Conservation (phyloP, 1,139 yeast genomes). For the Lodderomyces oxycetoniae region DNA sequence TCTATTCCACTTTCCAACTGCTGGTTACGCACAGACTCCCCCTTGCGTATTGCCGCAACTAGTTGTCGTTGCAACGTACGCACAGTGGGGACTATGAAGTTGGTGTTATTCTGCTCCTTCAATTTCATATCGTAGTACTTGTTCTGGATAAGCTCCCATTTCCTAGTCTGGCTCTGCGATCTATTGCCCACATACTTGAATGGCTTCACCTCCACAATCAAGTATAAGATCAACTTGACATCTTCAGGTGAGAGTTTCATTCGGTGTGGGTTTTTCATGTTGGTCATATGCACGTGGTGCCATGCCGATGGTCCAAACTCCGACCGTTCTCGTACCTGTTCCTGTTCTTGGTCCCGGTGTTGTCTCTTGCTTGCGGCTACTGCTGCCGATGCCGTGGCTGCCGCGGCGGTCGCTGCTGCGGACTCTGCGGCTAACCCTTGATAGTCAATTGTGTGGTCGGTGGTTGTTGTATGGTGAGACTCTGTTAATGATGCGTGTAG, state of each 20-base stretch:
- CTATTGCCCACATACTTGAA: constrained; percentile 38
- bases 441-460: constrained; percentile 4
- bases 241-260: constrained; percentile 29
- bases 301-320: not conserved
- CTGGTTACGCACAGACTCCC: constrained; percentile 18
- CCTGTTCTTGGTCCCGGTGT: not conserved
- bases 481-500: not conserved
- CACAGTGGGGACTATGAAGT: constrained; percentile 29
- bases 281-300: constrained; percentile 5
- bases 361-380: constrained; percentile 3
- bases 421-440: constrained; percentile 6
- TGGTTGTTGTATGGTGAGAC: not conserved
- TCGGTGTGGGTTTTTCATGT: constrained; percentile 16
- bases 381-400: constrained; percentile 2
- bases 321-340: not conserved
- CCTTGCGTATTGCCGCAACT: constrained; percentile 32
- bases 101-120: constrained; percentile 8
- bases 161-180: constrained; percentile 29
- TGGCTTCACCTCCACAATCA: constrained; percentile 31
- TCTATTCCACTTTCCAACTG: constrained; percentile 10
- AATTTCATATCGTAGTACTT: constrained; percentile 21
- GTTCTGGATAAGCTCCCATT: constrained; percentile 34
- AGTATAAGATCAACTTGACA: constrained; percentile 27
- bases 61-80: constrained; percentile 37
- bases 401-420: constrained; percentile 3